These are phyloP conservation scores for Combretum micranthum DNA, from an alignment of 345 rosid genomes.

Conservation along the genomic window DNA sequence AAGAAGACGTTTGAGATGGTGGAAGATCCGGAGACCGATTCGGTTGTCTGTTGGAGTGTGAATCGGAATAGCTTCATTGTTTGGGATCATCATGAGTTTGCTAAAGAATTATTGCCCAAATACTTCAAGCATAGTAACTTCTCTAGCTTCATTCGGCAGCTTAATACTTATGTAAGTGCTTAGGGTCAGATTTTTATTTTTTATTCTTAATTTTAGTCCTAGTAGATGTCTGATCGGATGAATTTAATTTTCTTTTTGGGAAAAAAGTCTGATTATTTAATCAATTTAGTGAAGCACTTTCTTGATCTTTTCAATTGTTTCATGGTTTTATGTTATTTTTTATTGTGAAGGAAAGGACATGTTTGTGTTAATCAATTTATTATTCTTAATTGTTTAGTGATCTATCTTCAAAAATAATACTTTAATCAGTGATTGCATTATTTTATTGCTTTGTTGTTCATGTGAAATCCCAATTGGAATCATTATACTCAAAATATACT, in stretches of 20 bases:
- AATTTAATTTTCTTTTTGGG: too few relatives aligned
- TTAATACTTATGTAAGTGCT: conserved; percentile 55
- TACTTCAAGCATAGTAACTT: conserved; percentile 70
- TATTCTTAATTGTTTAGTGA: too few relatives aligned
- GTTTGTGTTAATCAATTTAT: too few relatives aligned
- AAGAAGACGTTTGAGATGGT: conserved; percentile 52
- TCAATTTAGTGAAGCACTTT: too few relatives aligned
- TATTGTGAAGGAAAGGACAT: too few relatives aligned
- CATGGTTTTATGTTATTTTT: too few relatives aligned
- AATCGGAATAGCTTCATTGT: conserved; percentile 46
- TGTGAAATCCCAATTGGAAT: background rate
- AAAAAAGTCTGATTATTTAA: too few relatives aligned
- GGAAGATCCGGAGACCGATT: conserved; percentile 43
- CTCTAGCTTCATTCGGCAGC: conserved; percentile 72
- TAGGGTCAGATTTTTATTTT: background rate
- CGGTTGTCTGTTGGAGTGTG: conserved; percentile 43
- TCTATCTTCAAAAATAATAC: too few relatives aligned
- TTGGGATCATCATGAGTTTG: conserved; percentile 44
- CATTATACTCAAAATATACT: background rate
- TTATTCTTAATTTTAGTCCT: too few relatives aligned
- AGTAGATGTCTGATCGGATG: too few relatives aligned
- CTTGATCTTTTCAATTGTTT: too few relatives aligned
- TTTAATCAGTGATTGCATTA: background rate
- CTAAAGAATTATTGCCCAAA: conserved; percentile 41
- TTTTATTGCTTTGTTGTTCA: background rate